Conservation (phyloP, 495 filamentous ascomycete species). For the Penicillium turbatum region DNA sequence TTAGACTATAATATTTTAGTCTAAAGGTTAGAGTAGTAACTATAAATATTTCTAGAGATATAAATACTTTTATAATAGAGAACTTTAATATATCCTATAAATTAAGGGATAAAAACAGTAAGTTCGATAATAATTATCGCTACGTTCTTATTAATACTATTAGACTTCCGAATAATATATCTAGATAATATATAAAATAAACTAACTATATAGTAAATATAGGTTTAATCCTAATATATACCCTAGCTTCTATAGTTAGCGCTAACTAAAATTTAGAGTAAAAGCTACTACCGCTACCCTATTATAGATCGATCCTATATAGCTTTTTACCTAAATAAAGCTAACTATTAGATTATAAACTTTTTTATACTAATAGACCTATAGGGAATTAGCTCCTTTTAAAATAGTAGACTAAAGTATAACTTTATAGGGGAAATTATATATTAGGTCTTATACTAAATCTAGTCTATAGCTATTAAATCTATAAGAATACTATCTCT, state of each 20-base stretch:
- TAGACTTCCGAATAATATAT: conserved; percentile 26
- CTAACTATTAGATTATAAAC: conserved; percentile 2
- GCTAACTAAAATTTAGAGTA: conserved; percentile 13
- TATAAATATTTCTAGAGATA: conserved; percentile 21
- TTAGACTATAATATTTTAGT: background rate
- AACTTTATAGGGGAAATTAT: conserved; percentile 21
- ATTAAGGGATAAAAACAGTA: conserved; percentile 9
- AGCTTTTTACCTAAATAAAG: conserved; percentile 1
- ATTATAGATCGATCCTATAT: conserved; percentile 16
- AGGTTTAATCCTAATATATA: conserved; percentile 4
- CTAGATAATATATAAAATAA: conserved; percentile 14
- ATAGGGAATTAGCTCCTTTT: conserved; percentile 15
- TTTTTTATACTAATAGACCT: conserved; percentile 20
- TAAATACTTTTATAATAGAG: conserved; percentile 20
- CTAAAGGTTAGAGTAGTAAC: conserved; percentile 21
- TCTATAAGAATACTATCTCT: conserved; percentile 17
- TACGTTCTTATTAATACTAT: background rate
- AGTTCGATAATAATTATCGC: background rate
- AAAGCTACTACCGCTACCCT: conserved; percentile 19
- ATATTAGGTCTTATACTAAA: conserved; percentile 10
- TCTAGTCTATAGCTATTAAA: conserved; percentile 14
- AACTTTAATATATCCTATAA: conserved; percentile 20
- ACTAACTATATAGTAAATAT: conserved; percentile 22
- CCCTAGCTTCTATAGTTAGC: background rate
- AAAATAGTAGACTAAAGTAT: conserved; percentile 20